Conservation (phyloP, 768 basidiomycete genomes). For the Suillus luteus region DNA sequence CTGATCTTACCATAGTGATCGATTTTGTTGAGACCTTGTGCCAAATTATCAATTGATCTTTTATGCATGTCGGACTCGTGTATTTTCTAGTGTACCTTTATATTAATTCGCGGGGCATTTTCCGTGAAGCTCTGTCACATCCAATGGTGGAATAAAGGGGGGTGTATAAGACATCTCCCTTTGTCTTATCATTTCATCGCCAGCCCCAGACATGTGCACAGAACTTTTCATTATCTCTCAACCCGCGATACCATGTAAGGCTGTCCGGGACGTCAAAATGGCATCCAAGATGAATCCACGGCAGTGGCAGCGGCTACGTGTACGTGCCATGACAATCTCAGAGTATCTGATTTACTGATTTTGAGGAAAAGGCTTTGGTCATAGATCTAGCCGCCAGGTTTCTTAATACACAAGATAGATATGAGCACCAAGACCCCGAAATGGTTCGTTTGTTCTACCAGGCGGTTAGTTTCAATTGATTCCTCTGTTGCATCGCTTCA, state of each 20-base stretch:
- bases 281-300: constrained; percentile 2
- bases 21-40: constrained; percentile 41
- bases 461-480: neutral
- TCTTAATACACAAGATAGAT: neutral
- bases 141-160: neutral
- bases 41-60: constrained; percentile 9
- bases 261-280: neutral
- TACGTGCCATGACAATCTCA: neutral
- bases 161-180: neutral
- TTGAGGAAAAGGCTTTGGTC: neutral
- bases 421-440: constrained; percentile 4
- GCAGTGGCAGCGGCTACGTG: neutral
- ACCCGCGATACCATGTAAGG: neutral
- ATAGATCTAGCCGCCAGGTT: neutral
- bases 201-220: neutral
- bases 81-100: constrained; percentile 5
- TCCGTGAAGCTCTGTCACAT: neutral
- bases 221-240: neutral
- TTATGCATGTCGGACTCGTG: constrained; percentile 12
- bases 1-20: constrained; percentile 37
- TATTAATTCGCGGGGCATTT: neutral
- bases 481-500: neutral
- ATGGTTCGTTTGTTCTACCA: constrained; percentile 4
- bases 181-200: constrained; percentile 1
- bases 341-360: neutral